Evolutionary conservation across 495 filamentous ascomycete species (phyloP), one percentile per base, ranked within the genome.

Genomic region (Endocarpon pusillum): DNA sequence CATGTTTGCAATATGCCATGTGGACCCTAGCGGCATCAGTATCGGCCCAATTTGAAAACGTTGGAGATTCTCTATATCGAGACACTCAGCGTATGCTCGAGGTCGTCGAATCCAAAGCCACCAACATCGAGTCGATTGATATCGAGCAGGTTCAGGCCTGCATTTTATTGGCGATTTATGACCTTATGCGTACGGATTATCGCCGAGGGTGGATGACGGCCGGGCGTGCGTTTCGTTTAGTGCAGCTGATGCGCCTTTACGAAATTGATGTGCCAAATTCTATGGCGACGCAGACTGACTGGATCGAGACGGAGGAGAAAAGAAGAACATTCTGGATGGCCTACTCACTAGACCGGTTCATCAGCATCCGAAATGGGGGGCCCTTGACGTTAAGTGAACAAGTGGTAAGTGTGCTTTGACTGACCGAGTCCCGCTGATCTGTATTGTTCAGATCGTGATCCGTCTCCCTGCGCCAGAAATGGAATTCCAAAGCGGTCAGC

Each of bases 401-500:
- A 42, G 39, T 52, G 41, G 59, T 62, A 34, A 49, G 52, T 44
- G 21, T 18, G 4, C 5, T 15, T 5, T 4, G 7, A 31, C 14
- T 14, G 7, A 5, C 28, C 12, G 19, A 14, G 19, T 31, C 12
- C 28, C 5, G 12, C 28, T 17, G 14, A 6, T n/a, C n/a, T n/a
- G n/a, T n/a, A n/a, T n/a, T n/a, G n/a, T 4, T 17, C 16, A 44
- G 45, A 47, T 45, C n/a, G 21, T 29, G 11, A 47, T 57, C 3
- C 57, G 62, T 3, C 58, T 69, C 4, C 64, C 65, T 7, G 55
- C 55, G 1, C 58, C 57, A 0, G 66, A 70, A 22, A 38, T 47
- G 4, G 54, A 64, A n/a, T 70, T 70, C 27, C 62, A 70, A 42
- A 55, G 51, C n/a, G 59, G 56, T 2, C 49, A 62, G 23, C 58